Percentiles rank a stretch among this genome's conserved stretches.
Evolutionary conservation across 257 asterid species (phyloP).

Genomic region (Solanum piurae): DNA sequence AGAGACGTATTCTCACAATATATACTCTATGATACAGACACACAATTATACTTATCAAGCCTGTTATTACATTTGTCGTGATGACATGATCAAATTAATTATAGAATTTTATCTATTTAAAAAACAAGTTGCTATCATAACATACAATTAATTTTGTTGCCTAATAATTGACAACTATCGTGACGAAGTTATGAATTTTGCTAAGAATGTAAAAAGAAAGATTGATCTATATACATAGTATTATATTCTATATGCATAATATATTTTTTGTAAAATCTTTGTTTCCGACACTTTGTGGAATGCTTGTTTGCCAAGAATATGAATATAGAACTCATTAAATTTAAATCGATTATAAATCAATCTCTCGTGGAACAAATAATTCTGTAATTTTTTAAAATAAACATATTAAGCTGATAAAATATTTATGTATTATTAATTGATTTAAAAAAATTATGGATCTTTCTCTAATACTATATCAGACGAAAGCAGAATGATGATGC

Average conservation of each 20-base stretch:
- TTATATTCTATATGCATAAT: too few species aligned
- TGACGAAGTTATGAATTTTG: neutral
- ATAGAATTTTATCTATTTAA: neutral
- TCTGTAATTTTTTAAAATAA: too few species aligned
- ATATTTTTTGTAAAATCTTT: neutral
- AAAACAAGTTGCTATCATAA: neutral
- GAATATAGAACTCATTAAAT: neutral
- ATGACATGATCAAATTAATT: neutral
- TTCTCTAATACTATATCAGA: neutral
- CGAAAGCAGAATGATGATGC: neutral
- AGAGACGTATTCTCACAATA: neutral
- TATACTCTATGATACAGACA: neutral
- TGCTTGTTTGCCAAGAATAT: neutral
- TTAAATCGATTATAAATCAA: neutral
- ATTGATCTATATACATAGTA: too few species aligned
- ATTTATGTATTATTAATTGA: neutral
- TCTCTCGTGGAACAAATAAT: neutral
- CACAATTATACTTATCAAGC: neutral
- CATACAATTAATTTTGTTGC: neutral
- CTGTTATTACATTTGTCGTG: neutral
- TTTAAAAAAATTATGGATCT: neutral
- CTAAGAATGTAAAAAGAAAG: too few species aligned
- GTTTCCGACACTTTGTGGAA: neutral
- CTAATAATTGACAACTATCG: neutral
- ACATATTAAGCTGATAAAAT: neutral